Evolutionary conservation across 2,329 filamentous ascomycete genomes (phyloP).

Genomic region (Pestalotiopsis sp.): DNA sequence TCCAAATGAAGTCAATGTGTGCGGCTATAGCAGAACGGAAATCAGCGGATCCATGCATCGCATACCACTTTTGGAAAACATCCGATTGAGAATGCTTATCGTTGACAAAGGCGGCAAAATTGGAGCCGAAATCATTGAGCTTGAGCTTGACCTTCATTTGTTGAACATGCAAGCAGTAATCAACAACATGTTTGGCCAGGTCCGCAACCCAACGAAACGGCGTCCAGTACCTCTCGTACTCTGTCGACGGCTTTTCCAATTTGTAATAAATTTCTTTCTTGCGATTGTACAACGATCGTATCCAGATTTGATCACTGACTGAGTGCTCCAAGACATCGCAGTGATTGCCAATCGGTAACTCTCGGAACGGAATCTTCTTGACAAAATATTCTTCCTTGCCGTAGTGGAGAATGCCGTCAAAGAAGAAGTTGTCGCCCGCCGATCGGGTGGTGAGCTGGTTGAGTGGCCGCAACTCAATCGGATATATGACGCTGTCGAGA

Average conservation of each 20-base stretch:
- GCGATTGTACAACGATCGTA: slow-evolving; percentile 53
- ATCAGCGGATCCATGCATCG: slow-evolving; percentile 49
- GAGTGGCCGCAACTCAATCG: slow-evolving; percentile 54
- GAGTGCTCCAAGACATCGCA: slow-evolving; percentile 44
- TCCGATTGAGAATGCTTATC: slow-evolving; percentile 40
- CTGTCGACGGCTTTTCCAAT: slow-evolving; percentile 52
- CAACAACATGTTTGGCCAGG: slow-evolving; percentile 70
- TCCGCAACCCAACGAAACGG: slow-evolving; percentile 72
- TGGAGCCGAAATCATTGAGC: slow-evolving; percentile 54
- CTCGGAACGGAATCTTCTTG: slow-evolving; percentile 52
- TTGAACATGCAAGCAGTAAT: slow-evolving; percentile 53
- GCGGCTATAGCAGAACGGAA: slow-evolving; percentile 63
- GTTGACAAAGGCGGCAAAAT: slow-evolving; percentile 60
- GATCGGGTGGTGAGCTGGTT: slow-evolving; percentile 48
- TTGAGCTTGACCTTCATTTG: slow-evolving; percentile 36
- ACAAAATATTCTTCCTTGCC: slow-evolving; percentile 50
- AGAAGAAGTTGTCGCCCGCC: slow-evolving; percentile 41
- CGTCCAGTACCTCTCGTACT: slow-evolving; percentile 62
- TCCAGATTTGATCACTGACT: slow-evolving; percentile 59
- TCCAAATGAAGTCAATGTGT: slow-evolving; percentile 63
- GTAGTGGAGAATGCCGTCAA: slow-evolving; percentile 60
- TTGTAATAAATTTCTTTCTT: slow-evolving; percentile 61
- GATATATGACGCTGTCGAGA: slow-evolving; percentile 33
- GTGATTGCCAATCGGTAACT: slow-evolving; percentile 68
- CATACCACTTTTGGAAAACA: slow-evolving; percentile 56